These are phyloP conservation scores for Urtica urens DNA, from an alignment of 306 rosid genomes.

Conservation along the genomic window DNA sequence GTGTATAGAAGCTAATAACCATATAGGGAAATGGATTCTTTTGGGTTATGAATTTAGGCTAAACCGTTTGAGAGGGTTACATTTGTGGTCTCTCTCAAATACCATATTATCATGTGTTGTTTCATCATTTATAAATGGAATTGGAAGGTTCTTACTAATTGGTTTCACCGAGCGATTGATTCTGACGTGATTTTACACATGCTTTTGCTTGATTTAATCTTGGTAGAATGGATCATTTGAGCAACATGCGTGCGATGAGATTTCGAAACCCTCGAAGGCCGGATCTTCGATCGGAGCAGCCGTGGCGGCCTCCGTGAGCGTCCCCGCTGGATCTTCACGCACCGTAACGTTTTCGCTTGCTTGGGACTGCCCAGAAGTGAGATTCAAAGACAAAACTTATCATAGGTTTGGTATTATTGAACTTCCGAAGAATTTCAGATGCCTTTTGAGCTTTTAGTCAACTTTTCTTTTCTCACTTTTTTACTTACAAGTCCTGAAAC, in stretches of 20 bases:
- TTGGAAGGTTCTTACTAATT: too few relatives aligned
- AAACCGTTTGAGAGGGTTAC: too few relatives aligned
- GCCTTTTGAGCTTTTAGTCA: slow-evolving; percentile 10
- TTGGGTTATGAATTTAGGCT: too few relatives aligned
- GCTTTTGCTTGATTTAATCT: neutral
- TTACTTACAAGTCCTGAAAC: neutral
- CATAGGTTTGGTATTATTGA: slow-evolving; percentile 38
- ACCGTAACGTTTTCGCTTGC: slow-evolving; percentile 79
- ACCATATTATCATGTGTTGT: too few relatives aligned
- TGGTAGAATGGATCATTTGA: slow-evolving; percentile 69
- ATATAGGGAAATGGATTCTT: too few relatives aligned
- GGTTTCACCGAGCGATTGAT: neutral
- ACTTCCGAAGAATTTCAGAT: slow-evolving; percentile 8
- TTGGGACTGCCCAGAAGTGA: slow-evolving; percentile 92
- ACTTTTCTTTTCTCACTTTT: too few relatives aligned
- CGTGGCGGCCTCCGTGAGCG: slow-evolving; percentile 66
- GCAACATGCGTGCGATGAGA: slow-evolving; percentile 32
- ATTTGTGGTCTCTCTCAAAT: too few relatives aligned
- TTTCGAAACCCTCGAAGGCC: slow-evolving; percentile 44
- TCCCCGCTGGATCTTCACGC: slow-evolving; percentile 54
- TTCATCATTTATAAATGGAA: too few relatives aligned
- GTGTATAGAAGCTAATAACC: too few relatives aligned
- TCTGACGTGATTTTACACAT: neutral
- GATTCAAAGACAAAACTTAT: slow-evolving; percentile 53
- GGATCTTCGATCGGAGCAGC: slow-evolving; percentile 97